Conservation (phyloP, 2,329 filamentous ascomycete species). For the Cladosporium colombiae region DNA sequence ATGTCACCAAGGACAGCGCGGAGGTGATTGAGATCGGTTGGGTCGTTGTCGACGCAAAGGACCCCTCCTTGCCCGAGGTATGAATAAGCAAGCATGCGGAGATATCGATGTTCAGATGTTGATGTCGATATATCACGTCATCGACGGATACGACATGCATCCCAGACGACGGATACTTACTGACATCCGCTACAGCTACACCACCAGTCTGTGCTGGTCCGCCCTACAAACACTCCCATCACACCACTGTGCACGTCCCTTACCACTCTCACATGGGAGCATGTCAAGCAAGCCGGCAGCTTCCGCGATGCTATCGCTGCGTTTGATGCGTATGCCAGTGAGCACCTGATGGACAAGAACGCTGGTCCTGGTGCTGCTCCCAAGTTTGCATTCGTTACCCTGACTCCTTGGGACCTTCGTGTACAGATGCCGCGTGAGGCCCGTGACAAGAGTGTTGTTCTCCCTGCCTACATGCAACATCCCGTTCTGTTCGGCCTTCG, state of each 20-base stretch:
- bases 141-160: not conserved
- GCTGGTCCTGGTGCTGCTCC: constrained; percentile 48
- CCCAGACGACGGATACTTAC: constrained; percentile 9
- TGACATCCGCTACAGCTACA: constrained; percentile 64
- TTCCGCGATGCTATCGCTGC: constrained; percentile 96
- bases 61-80: constrained; percentile 39
- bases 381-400: constrained; percentile 96
- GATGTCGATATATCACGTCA: constrained; percentile 10
- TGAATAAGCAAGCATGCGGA: constrained; percentile 6
- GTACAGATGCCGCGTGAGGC: constrained; percentile 97
- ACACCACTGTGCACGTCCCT: constrained; percentile 97
- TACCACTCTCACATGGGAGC: constrained; percentile 97
- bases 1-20: constrained; percentile 98
- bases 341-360: constrained; percentile 87
- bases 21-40: constrained; percentile 99
- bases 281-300: constrained; percentile 94
- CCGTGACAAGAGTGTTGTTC: constrained; percentile 94
- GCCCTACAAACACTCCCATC: constrained; percentile 97
- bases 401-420: constrained; percentile 97
- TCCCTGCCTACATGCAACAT: constrained; percentile 96
- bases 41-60: constrained; percentile 63
- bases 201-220: constrained; percentile 94
- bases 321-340: constrained; percentile 89
- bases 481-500: constrained; percentile 95
- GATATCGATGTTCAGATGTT: not conserved